Conservation (phyloP, 495 filamentous ascomycete species). For the Penicillium egyptiacum region DNA sequence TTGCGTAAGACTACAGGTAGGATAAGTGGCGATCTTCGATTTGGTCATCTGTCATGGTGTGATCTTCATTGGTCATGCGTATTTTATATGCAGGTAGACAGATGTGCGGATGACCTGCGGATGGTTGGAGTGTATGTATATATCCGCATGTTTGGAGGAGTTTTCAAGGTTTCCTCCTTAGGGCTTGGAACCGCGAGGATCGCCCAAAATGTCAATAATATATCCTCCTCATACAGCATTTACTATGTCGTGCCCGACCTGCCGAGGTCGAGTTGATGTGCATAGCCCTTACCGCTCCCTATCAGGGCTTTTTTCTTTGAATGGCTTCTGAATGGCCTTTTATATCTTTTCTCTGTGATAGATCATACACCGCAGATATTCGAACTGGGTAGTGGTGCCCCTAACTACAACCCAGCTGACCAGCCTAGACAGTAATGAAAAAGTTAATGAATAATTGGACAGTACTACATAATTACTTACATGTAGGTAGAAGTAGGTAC, state of each 20-base stretch:
- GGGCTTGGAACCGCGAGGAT: not conserved
- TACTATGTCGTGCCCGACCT: not conserved
- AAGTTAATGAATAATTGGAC: not conserved
- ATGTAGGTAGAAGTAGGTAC: not conserved
- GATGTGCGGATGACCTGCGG: not conserved
- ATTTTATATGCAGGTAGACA: not conserved
- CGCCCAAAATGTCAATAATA: not conserved
- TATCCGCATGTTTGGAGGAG: not conserved
- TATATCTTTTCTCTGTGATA: not conserved
- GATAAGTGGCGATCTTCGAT: not conserved
- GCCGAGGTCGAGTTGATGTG: not conserved
- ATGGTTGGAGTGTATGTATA: not conserved
- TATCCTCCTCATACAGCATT: not conserved
- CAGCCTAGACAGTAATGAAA: not conserved
- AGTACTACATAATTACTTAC: not conserved
- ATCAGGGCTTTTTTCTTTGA: not conserved
- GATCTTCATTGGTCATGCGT: not conserved
- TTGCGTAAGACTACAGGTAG: not conserved
- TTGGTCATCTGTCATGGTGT: constrained; percentile 1
- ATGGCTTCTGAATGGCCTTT: not conserved
- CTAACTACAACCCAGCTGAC: not conserved
- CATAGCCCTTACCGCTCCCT: not conserved
- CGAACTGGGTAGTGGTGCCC: too few species aligned
- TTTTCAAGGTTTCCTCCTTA: not conserved
- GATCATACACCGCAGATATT: not conserved